Evolutionary conservation across 2,329 filamentous ascomycete genomes (phyloP).

Genomic region (Colletotrichum kahawae): DNA sequence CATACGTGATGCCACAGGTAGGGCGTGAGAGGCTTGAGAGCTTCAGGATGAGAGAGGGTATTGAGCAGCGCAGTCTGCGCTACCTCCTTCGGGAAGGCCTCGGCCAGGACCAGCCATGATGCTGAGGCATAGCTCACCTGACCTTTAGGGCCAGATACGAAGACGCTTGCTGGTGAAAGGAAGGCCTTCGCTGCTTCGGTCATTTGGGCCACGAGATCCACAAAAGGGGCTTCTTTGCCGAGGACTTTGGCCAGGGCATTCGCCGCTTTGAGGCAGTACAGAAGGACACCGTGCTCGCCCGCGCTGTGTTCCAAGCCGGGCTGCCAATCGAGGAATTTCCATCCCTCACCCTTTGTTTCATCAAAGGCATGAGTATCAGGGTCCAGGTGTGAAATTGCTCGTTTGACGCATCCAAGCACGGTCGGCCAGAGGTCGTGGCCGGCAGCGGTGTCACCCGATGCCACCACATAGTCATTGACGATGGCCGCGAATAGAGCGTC

Average conservation of each 20-base stretch:
- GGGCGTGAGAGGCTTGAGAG: conserved; percentile 33
- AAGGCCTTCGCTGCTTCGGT: conserved; percentile 24
- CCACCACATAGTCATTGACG: conserved; percentile 35
- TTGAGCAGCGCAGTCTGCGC: conserved; percentile 26
- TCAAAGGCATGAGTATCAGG: conserved; percentile 25
- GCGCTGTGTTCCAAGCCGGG: conserved; percentile 30
- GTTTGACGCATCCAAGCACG: conserved; percentile 32
- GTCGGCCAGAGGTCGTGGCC: conserved; percentile 35
- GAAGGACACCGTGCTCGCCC: conserved; percentile 33
- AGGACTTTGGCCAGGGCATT: conserved; percentile 32
- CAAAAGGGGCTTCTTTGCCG: conserved; percentile 25
- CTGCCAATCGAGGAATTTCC: conserved; percentile 39
- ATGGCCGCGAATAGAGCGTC: conserved; percentile 37
- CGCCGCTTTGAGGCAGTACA: conserved; percentile 32
- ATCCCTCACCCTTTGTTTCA: conserved; percentile 19
- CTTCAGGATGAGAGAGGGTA: conserved; percentile 26
- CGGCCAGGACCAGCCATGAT: conserved; percentile 35
- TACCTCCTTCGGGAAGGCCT: conserved; percentile 23
- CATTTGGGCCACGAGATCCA: conserved; percentile 25
- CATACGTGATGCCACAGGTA: conserved; percentile 35
- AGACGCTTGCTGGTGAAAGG: conserved; percentile 24
- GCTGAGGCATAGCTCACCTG: conserved; percentile 35
- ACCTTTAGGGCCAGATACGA: conserved; percentile 29
- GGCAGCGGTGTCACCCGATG: conserved; percentile 32
- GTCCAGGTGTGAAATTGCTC: conserved; percentile 29